A percentile compares a stretch with the other conserved stretches of the same genome.
Evolutionary conservation across 2,329 filamentous ascomycete species (phyloP).

Genomic region (Boeremia exigua): DNA sequence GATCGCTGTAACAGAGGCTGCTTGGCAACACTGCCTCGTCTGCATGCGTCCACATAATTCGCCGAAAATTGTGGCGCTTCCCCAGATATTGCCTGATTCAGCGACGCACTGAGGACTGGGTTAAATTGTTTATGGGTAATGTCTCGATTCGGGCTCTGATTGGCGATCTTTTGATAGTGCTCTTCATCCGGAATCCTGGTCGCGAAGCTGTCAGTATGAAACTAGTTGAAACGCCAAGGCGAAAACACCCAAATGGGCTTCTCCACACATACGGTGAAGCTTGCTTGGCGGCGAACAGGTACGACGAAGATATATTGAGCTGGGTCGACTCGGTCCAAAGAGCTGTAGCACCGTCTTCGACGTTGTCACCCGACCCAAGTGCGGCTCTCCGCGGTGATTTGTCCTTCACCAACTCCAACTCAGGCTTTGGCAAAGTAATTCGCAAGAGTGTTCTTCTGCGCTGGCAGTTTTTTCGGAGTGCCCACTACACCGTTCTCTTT

Average conservation of each 20-base stretch:
- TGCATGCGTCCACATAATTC: constrained; percentile 21
- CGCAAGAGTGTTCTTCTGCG: constrained; percentile 42
- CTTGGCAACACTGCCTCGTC: constrained; percentile 25
- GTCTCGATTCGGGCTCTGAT: constrained; percentile 23
- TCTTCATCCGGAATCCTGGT: constrained; percentile 14
- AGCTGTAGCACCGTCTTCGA: not conserved
- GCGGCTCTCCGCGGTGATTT: not conserved
- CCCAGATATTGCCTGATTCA: constrained; percentile 27
- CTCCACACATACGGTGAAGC: not conserved
- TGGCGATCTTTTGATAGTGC: constrained; percentile 9
- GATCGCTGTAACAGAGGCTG: constrained; percentile 19
- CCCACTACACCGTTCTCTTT: constrained; percentile 25
- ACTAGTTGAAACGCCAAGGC: constrained; percentile 19
- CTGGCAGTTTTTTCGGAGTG: constrained; percentile 41
- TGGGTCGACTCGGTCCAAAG: not conserved
- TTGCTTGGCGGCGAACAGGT: not conserved
- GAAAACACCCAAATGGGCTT: not conserved
- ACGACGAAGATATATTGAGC: not conserved
- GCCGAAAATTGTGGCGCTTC: constrained; percentile 16
- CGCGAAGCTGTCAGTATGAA: constrained; percentile 10
- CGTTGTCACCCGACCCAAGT: not conserved
- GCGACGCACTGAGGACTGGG: constrained; percentile 20
- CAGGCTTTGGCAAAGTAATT: constrained; percentile 40
- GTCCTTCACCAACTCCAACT: not conserved
- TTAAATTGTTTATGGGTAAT: constrained; percentile 26